Evolutionary conservation across 495 filamentous ascomycete genomes (phyloP), one percentile per base, ranked within the genome.

Genomic region (Xylaria sp.): DNA sequence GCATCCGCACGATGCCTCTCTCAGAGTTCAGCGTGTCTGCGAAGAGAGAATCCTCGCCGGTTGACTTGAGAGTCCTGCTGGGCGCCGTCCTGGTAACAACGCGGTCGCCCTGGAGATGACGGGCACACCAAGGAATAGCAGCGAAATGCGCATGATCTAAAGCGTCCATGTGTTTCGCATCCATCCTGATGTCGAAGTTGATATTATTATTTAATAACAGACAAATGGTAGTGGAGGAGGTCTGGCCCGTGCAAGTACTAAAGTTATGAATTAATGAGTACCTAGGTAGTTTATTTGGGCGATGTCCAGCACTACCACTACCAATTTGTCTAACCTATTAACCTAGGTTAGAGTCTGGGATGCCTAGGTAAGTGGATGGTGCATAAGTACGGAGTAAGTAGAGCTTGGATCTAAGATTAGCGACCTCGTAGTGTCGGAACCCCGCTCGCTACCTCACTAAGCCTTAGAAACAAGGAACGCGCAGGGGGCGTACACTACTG

Each of bases 111-210:
- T 73, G 41, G 8, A 90, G 80, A 62, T 88, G 81, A n/a, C 72
- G 63, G n/a, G 82, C 77, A 68, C 87, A 86, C 89, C 89, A 90
- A 15, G 88, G 85, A 68, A 89, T 88, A 29, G 83, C 77, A 46
- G 74, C 73, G 78, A 90, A 89, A 72, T 84, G 82, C 26, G 76
- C 77, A 35, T 81, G 74, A 44, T 87, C 83, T 64, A 73, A 71
- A 21, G 12, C 35, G 41, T 43, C 58, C 68, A 63, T 70, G n/a
- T 17, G 17, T 26, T 35, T n/a, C 1, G 19, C 40, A 19, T 44
- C 29, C 14, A 63, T 63, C 2, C 37, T 41, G 41, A 24, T 15
- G 24, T 63, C 17, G 5, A 46, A 5, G 4, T 31, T 5, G 24
- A 53, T 53, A 12, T 4, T 37, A 14, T 19, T 19, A 11, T 58